Evolutionary conservation across 2,329 filamentous ascomycete species (phyloP), one percentile per base, ranked within the genome.

Genomic region (Chaetomium strumarium): DNA sequence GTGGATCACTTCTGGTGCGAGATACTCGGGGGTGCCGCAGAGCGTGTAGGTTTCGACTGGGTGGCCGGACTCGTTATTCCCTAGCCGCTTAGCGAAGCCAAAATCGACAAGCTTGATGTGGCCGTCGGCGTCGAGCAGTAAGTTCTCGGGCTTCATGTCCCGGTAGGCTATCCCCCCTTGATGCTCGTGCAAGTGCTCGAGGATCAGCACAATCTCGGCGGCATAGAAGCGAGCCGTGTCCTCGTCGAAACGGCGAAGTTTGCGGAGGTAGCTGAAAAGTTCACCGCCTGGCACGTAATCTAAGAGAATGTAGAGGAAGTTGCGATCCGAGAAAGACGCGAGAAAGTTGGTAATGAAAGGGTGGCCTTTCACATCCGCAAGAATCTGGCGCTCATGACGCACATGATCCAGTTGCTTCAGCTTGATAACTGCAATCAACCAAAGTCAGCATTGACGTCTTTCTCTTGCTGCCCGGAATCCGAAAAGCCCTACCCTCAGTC

Each of bases 381-480:
- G 81, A 60, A 92, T 85, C 57, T 83, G 80, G 62, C 88, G 85
- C 75, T 93, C 88, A 70, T 91, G 88, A 56, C 86, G 85, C 50
- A 92, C 88, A 69, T 93, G 88, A 70, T 92, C 88, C 60, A 92
- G 84, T 66, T 93, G 88, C 75, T 92, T 92, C 53, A 92, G 78
- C 58, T 85, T 85, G 67, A 93, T 86, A 41, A 93, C 85, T 80
- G 63, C 44, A 38, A 24, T 38, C 29, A 24, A n/a, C n/a, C n/a
- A n/a, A n/a, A n/a, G 42, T 44, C 30, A 37, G 34, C 17, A 46
- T 14, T 30, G 14, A 1, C 30, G 30, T 14, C 11, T 19, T n/a
- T n/a, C n/a, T n/a, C n/a, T 10, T 36, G 24, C 29, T 7, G 10
- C 13, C 12, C 31, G 13, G 20, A 6, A 13, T 5, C 10, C 2